A percentile compares a stretch with the other conserved stretches of the same genome.
Evolutionary conservation across 2,329 filamentous ascomycete species (phyloP).

Genomic region (Aspergillus quadricinctus): DNA sequence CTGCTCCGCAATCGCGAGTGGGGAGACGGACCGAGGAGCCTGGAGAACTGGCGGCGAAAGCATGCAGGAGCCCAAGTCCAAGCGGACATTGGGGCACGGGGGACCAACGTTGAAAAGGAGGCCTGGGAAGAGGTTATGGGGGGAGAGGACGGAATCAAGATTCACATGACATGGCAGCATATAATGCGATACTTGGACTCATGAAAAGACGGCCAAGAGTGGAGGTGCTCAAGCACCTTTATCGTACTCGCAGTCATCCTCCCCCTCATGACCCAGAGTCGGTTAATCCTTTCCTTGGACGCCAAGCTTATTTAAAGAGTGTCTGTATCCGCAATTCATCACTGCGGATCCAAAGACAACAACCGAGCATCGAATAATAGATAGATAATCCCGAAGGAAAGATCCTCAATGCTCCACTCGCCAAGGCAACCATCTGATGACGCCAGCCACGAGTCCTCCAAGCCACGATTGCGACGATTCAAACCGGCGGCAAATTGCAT

Average conservation of each 20-base stretch:
- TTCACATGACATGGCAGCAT: neutral
- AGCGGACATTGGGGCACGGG: slow-evolving; percentile 15
- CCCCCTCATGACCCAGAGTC: neutral
- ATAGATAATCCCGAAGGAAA: too few species aligned
- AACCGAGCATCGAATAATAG: too few species aligned
- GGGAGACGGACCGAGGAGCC: neutral
- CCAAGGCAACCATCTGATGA: slow-evolving; percentile 3
- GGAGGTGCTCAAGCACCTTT: neutral
- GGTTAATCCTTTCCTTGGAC: neutral
- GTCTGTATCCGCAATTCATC: neutral
- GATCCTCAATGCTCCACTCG: neutral
- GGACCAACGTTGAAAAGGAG: neutral
- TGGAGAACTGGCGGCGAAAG: slow-evolving; percentile 1
- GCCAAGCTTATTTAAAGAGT: neutral
- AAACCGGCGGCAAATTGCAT: neutral
- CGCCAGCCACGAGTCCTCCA: neutral
- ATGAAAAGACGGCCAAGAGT: neutral
- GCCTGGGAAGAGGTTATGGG: neutral
- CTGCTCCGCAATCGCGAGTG: neutral
- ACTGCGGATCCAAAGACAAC: neutral
- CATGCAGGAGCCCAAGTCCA: slow-evolving; percentile 7
- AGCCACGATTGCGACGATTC: neutral
- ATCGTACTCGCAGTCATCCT: neutral
- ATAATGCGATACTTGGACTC: neutral
- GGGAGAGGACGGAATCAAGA: neutral